phyloP scores from a whole-genome alignment of 441 rosid genomes.

The Codiaeum variegatum region DNA sequence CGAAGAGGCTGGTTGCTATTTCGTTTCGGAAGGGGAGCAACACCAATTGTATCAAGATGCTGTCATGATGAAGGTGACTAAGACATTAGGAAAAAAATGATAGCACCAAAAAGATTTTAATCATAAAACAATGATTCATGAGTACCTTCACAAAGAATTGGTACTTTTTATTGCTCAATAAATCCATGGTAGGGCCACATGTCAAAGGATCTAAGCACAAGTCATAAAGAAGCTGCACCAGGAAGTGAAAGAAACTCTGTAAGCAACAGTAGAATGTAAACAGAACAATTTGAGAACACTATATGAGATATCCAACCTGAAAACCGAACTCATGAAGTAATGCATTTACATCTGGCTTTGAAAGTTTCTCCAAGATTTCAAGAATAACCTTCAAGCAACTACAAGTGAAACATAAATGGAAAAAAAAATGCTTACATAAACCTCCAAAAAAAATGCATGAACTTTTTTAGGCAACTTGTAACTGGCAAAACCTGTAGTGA shows the following conservation, averaged over 20 bases:
- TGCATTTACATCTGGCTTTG: constrained; percentile 75
- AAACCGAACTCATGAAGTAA: constrained; percentile 88
- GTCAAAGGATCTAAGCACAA: constrained; percentile 84
- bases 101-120: constrained; percentile 15
- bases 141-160: constrained; percentile 79
- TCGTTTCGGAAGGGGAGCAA: constrained; percentile 87
- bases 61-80: constrained; percentile 29
- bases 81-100: constrained; percentile 4
- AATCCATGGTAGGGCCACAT: constrained; percentile 82
- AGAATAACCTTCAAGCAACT: constrained; percentile 97
- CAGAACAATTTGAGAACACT: constrained; percentile 5
- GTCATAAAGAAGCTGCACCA: constrained; percentile 78
- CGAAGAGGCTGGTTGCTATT: constrained; percentile 81
- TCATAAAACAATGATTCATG: constrained; percentile 2
- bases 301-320: constrained; percentile 53
- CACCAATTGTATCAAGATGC: constrained; percentile 84
- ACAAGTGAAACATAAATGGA: constrained; percentile 26
- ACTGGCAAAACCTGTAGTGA: constrained; percentile 70
- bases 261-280: not conserved
- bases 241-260: constrained; percentile 9
- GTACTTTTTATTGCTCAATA: constrained; percentile 74
- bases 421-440: constrained; percentile 7
- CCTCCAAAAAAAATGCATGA: constrained; percentile 7
- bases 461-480: not conserved
- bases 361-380: constrained; percentile 75